Percentiles rank a stretch among this genome's conserved stretches.
phyloP scores from a whole-genome alignment of 2,329 filamentous ascomycete species.

The Paraconiothyrium brasiliense region DNA sequence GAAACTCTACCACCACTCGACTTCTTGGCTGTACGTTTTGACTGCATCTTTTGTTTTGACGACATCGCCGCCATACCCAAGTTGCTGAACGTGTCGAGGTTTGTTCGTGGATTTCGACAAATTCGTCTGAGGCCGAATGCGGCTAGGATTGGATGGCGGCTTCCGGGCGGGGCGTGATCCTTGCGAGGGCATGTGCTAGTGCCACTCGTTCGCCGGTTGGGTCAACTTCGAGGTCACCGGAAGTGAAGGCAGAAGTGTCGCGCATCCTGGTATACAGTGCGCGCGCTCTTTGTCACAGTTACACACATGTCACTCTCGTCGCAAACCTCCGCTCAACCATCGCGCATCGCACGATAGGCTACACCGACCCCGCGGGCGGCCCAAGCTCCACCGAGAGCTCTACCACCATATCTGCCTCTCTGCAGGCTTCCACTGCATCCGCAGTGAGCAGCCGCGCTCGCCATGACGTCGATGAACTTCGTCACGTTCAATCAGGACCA shows the following conservation, averaged over 20 bases:
- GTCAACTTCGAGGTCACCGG: constrained; percentile 1
- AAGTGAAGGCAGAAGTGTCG: constrained; percentile 4
- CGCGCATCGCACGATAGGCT: constrained; percentile 1
- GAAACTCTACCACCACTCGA: constrained; percentile 28
- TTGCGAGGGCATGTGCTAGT: constrained; percentile 13
- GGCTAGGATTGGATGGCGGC: constrained; percentile 8
- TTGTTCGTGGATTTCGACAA: constrained; percentile 10
- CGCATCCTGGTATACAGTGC: background rate
- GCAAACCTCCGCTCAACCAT: background rate
- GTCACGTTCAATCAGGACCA: constrained; percentile 99
- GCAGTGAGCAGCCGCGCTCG: constrained; percentile 15
- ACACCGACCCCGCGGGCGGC: constrained; percentile 22
- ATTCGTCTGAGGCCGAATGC: background rate
- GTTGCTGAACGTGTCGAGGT: background rate
- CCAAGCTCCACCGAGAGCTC: constrained; percentile 31
- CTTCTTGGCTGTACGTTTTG: constrained; percentile 25
- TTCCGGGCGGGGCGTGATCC: constrained; percentile 14
- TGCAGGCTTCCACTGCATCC: constrained; percentile 2
- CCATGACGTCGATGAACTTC: constrained; percentile 78
- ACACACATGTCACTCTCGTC: constrained; percentile 19
- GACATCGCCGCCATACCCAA: constrained; percentile 2
- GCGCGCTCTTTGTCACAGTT: background rate
- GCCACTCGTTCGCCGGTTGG: constrained; percentile 4
- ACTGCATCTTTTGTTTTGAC: constrained; percentile 19
- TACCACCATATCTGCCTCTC: constrained; percentile 12